These are phyloP conservation scores for carrot (Daucus carota) DNA, from an alignment of 129 eudicot genomes.

Conservation along the genomic window DH1_v3.0 NC_030386.2:25368501-25369000, in stretches of 20 bases:
- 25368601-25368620: background rate
- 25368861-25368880: background rate
- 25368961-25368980: background rate
- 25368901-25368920: background rate
- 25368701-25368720: background rate
- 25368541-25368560: background rate
- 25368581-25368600: background rate
- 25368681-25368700: background rate
- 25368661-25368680: background rate
- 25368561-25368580: background rate
- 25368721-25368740: background rate
- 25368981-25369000: too few species aligned
- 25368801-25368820: background rate
- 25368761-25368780: conserved; percentile 1
- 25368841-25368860: background rate
- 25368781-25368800: background rate
- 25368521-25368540: background rate
- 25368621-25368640: background rate
- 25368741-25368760: conserved; percentile 2
- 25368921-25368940: background rate
- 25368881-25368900: background rate
- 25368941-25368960: background rate
- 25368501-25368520: background rate
- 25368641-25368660: conserved; percentile 4
- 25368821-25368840: background rate